phyloP scores from a whole-genome alignment of 495 filamentous ascomycete species.

The Glonium stellatum region DNA sequence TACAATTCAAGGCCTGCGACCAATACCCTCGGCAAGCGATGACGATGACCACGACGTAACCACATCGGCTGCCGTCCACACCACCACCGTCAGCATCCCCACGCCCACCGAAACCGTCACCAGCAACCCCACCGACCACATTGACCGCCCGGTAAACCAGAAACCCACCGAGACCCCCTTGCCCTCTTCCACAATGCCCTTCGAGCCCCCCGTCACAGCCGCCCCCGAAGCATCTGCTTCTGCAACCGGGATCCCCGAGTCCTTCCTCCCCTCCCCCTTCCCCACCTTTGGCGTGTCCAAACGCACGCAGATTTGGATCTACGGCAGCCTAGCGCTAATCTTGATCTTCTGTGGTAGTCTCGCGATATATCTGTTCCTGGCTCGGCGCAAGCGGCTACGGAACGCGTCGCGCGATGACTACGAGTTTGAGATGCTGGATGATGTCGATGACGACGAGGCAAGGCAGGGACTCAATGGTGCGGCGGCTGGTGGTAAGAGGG shows the following conservation, averaged over 20 bases:
- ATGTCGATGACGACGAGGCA: slow-evolving; percentile 66
- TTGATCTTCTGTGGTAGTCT: slow-evolving; percentile 75
- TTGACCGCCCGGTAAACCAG: slow-evolving; percentile 65
- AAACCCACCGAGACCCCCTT: slow-evolving; percentile 43
- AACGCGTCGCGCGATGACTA: slow-evolving; percentile 78
- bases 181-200: slow-evolving; percentile 27
- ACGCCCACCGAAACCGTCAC: slow-evolving; percentile 40
- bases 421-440: slow-evolving; percentile 87
- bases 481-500: slow-evolving; percentile 33
- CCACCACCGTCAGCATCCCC: slow-evolving; percentile 46
- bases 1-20: slow-evolving; percentile 60
- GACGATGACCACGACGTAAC: slow-evolving; percentile 69
- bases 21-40: slow-evolving; percentile 77
- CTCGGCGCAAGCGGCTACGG: slow-evolving; percentile 65
- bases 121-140: slow-evolving; percentile 59
- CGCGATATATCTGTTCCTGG: slow-evolving; percentile 69
- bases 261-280: slow-evolving; percentile 79
- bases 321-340: slow-evolving; percentile 76
- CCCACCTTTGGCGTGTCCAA: slow-evolving; percentile 92
- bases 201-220: slow-evolving; percentile 26
- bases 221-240: slow-evolving; percentile 37
- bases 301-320: slow-evolving; percentile 90
- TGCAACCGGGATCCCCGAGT: slow-evolving; percentile 19
- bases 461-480: slow-evolving; percentile 25
- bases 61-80: slow-evolving; percentile 44